These are phyloP conservation scores for Staphylotrichum tortipilum DNA, from an alignment of 495 filamentous ascomycete species.

Conservation along the genomic window DNA sequence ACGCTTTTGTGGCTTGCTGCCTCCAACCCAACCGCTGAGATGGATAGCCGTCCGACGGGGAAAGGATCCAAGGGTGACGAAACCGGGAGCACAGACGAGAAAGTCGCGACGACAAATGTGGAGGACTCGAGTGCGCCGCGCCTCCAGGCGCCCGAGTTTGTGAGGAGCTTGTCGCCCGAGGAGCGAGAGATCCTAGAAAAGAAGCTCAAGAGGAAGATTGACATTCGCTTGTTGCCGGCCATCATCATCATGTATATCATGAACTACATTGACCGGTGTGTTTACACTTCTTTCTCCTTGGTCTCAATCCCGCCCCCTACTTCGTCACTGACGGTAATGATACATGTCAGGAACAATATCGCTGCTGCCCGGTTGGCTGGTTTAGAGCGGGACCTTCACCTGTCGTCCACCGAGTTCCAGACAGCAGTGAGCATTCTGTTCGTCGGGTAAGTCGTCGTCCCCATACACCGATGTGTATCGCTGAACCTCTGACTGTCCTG, in stretches of 20 bases:
- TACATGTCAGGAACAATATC: conserved; percentile 39
- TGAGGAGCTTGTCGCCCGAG: conserved; percentile 38
- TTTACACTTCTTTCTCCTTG: not conserved
- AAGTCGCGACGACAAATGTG: conserved; percentile 2
- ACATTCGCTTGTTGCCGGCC: conserved; percentile 53
- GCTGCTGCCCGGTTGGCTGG: conserved; percentile 44
- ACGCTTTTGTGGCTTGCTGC: no score
- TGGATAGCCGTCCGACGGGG: not conserved
- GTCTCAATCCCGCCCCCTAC: no score
- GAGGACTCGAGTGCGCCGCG: conserved; percentile 8
- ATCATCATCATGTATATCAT: conserved; percentile 54
- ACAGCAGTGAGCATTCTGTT: conserved; percentile 62
- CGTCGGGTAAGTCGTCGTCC: conserved; percentile 59
- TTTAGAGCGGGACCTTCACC: conserved; percentile 37
- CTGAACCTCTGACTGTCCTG: conserved; percentile 3
- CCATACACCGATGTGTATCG: conserved; percentile 1
- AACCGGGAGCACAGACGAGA: conserved; percentile 14
- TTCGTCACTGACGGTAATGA: not conserved
- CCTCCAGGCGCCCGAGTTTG: conserved; percentile 39
- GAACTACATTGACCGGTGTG: conserved; percentile 66
- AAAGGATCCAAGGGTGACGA: not conserved
- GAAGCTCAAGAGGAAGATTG: conserved; percentile 54
- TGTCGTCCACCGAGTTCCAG: conserved; percentile 43
- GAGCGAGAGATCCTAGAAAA: conserved; percentile 40
- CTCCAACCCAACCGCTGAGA: not conserved